Evolutionary conservation across 495 filamentous ascomycete genomes (phyloP).

Genomic region (Extremus antarcticus): DNA sequence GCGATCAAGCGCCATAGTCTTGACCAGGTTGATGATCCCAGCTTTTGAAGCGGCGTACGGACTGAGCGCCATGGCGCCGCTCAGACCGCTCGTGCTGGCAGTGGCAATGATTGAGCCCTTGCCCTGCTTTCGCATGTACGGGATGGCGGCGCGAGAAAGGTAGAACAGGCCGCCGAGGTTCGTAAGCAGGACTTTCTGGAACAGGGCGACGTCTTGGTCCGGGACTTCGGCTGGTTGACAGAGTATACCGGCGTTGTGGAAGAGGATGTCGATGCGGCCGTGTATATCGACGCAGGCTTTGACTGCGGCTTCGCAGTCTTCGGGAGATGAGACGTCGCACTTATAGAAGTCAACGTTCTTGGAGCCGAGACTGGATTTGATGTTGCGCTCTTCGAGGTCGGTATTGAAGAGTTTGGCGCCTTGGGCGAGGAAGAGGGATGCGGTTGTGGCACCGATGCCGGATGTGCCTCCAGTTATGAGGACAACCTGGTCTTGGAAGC

Average conservation of each 20-base stretch:
- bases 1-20: background rate
- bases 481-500: background rate
- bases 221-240: background rate
- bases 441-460: background rate
- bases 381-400: background rate
- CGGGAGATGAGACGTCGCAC: background rate
- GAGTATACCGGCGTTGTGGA: background rate
- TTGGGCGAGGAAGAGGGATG: background rate
- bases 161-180: background rate
- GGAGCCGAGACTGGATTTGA: background rate
- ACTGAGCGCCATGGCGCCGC: background rate
- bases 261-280: background rate
- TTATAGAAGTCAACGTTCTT: background rate
- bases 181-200: background rate
- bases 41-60: background rate
- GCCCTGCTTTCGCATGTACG: background rate
- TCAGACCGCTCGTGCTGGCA: background rate
- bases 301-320: background rate
- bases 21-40: background rate
- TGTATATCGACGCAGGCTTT: background rate
- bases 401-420: background rate
- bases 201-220: background rate
- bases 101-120: background rate
- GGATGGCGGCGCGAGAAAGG: background rate
- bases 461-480: background rate